A percentile compares a stretch with the other conserved stretches of the same genome.
Conservation (phyloP, 371 early-diverging fungal species). For the Mortierella sp. region DNA sequence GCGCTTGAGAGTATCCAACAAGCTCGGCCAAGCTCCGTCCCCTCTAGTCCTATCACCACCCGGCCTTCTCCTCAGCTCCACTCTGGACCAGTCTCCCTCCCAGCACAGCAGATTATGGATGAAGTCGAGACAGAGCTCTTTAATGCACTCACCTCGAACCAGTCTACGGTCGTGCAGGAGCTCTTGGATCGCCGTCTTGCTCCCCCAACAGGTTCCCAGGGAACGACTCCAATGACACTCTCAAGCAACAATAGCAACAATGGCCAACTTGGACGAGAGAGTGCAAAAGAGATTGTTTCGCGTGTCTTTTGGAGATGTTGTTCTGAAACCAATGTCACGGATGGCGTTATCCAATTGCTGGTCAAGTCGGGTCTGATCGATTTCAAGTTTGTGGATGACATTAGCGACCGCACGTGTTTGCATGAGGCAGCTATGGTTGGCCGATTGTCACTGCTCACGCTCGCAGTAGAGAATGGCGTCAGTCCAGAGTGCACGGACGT, state of each 20-base stretch:
- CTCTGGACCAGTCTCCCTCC: conserved; percentile 57
- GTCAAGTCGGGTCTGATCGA: conserved; percentile 73
- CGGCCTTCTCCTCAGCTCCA: conserved; percentile 20
- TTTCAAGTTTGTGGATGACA: conserved; percentile 88
- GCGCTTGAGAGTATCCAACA: conserved; percentile 37
- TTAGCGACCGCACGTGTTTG: conserved; percentile 87
- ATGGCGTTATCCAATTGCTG: conserved; percentile 65
- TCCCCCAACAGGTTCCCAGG: background rate
- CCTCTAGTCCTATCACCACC: conserved; percentile 34
- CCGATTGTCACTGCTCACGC: conserved; percentile 66
- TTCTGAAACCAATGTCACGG: conserved; percentile 67
- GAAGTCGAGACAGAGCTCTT: conserved; percentile 44
- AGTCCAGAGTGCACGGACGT: conserved; percentile 79
- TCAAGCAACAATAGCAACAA: conserved; percentile 1
- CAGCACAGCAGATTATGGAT: conserved; percentile 44
- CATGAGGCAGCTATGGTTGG: conserved; percentile 92
- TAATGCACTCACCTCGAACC: conserved; percentile 57
- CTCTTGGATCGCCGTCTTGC: conserved; percentile 66
- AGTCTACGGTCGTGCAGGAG: conserved; percentile 63
- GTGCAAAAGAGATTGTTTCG: conserved; percentile 64
- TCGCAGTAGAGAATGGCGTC: conserved; percentile 69
- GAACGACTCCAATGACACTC: background rate
- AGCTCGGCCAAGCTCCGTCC: conserved; percentile 33
- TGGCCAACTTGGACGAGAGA: conserved; percentile 37
- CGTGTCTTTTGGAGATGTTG: conserved; percentile 89